These are phyloP conservation scores for Misopates orontium DNA, from an alignment of 257 asterid genomes.

Conservation along the genomic window DNA sequence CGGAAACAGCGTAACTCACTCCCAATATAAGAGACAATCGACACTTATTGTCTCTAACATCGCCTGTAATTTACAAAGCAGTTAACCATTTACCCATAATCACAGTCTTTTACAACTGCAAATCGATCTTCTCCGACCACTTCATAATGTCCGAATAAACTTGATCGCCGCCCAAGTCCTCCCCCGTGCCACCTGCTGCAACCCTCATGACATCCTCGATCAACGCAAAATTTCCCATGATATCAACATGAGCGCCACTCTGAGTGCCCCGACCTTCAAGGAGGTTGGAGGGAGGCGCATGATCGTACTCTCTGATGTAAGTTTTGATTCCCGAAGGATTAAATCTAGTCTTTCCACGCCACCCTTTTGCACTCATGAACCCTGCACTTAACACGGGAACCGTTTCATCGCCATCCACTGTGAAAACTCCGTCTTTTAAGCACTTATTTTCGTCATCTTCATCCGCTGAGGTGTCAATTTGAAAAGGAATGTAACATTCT, in stretches of 20 bases:
- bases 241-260: constrained; percentile 90
- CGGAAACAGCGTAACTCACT: background rate
- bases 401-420: constrained; percentile 76
- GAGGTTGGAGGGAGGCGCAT: constrained; percentile 73
- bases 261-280: constrained; percentile 90
- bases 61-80: background rate
- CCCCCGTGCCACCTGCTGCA: constrained; percentile 73
- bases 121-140: constrained; percentile 72
- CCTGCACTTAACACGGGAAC: constrained; percentile 80
- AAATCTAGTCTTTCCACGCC: constrained; percentile 88
- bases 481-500: constrained; percentile 76
- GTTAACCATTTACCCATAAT: background rate
- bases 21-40: no score
- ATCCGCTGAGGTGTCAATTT: constrained; percentile 64
- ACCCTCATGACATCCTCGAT: constrained; percentile 75
- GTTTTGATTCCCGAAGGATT: constrained; percentile 73
- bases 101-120: constrained; percentile 36
- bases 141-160: constrained; percentile 70
- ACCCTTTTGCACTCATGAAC: constrained; percentile 78
- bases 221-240: constrained; percentile 83
- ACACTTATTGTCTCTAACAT: background rate
- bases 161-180: constrained; percentile 74
- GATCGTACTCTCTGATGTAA: constrained; percentile 66
- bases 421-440: constrained; percentile 62
- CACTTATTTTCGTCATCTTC: constrained; percentile 46